Percentiles rank a stretch among this genome's conserved stretches.
phyloP scores from a whole-genome alignment of 2,329 filamentous ascomycete species.

The Arthrobotrys sinensis region DNA sequence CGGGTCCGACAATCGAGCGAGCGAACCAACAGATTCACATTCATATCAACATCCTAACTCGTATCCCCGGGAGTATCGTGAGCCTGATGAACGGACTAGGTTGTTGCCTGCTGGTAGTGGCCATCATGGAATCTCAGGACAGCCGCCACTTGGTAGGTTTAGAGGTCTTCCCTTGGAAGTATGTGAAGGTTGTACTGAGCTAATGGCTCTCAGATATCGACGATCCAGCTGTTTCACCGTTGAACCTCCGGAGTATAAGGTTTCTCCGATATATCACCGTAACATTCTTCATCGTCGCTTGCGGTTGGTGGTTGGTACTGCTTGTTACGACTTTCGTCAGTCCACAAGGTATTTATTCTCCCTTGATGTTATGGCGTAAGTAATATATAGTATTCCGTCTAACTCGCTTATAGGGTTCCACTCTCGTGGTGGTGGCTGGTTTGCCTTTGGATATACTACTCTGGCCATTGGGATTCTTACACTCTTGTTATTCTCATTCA shows the following conservation, averaged over 20 bases:
- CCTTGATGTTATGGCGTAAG: background rate
- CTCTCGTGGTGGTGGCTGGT: conserved; percentile 91
- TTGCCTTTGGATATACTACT: conserved; percentile 79
- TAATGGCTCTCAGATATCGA: conserved; percentile 59
- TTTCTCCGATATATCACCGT: conserved; percentile 84
- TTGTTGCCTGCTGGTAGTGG: conserved; percentile 22
- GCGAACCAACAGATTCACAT: background rate
- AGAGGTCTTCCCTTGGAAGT: background rate
- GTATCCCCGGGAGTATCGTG: background rate
- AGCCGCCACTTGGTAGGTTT: conserved; percentile 53
- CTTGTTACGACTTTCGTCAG: conserved; percentile 93
- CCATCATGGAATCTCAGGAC: conserved; percentile 50
- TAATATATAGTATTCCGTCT: background rate
- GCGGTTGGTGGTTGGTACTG: conserved; percentile 92
- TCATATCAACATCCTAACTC: conserved; percentile 3
- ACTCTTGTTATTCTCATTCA: conserved; percentile 87
- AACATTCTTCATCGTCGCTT: conserved; percentile 80
- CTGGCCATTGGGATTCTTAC: conserved; percentile 82
- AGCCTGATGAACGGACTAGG: conserved; percentile 49
- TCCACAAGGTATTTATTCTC: conserved; percentile 75
- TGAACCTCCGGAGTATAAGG: conserved; percentile 93
- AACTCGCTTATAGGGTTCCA: conserved; percentile 72
- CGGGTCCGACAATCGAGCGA: background rate
- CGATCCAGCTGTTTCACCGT: conserved; percentile 78
- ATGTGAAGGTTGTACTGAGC: background rate